Base-by-base conservation (phyloP, 192 early-diverging fungal species). In the Mortierella hygrophila region DNA sequence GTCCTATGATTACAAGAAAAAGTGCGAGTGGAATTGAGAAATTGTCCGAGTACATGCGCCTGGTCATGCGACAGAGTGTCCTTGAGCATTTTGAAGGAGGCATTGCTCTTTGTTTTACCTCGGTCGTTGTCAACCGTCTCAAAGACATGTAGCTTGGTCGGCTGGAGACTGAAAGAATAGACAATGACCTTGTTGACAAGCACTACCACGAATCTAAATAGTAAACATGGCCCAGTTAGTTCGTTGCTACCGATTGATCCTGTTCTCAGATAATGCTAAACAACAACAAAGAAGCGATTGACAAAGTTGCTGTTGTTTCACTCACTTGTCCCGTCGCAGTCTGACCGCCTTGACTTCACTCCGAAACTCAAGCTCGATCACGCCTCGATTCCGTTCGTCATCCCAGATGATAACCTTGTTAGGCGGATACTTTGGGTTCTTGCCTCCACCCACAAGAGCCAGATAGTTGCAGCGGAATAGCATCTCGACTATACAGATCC, bases 341-440 rank as follows among this genome's bases (percentile, higher is more conserved):
- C 93, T 95, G 18, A 97, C 96, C 55, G 93, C 95, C 74, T 94
- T 94, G 21, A 98, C 95, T 70, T 97, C 94, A 10, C 92, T 94
- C 79, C 92, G 90, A 75, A 96, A 96, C 83, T 96, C 95, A 23
- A 97, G 87, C 85, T 96, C 94, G 6, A 93, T 88, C 20, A 97
- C 91, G 6, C 93, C 89, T 74, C 92, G 93, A 54, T 90, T 91
- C 82, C 92, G 94, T 13, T 92, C 90, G 76, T 96, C 96, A 76
- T 98, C 97, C 92, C 95, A 98, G 69, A 98, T 93, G 60, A 96
- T 93, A 20, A 96, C 97, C 69, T 94, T 94, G 88, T 95, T 97
- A 13, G 95, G 95, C n/a, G 95, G 94, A 72, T 95, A 96, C 81
- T 92, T 91, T 60, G 97, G 96, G 76, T 96, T 95, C 75, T 93